These are phyloP conservation scores for Henckelia pumila DNA, from an alignment of 257 asterid species.

Conservation along the genomic window DNA sequence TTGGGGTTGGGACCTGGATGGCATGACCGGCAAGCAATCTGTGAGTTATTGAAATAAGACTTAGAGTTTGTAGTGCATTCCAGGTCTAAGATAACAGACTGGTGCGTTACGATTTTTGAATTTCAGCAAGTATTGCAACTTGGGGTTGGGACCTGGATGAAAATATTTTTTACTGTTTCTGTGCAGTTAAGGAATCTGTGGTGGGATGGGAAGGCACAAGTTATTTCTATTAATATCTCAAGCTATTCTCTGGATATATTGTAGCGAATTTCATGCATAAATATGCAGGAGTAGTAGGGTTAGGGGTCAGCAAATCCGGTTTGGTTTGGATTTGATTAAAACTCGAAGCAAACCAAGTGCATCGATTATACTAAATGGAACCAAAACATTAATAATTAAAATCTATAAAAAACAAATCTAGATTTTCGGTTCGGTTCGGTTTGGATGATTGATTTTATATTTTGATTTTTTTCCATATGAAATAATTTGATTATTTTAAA, in stretches of 20 bases:
- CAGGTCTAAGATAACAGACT: neutral
- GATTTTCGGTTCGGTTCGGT: too few relatives aligned
- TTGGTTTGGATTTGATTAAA: too few relatives aligned
- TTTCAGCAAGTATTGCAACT: conserved; percentile 18
- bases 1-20: conserved; percentile 10
- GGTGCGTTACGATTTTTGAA: neutral
- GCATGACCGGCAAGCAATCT: neutral
- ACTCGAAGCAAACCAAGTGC: neutral
- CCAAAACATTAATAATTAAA: neutral
- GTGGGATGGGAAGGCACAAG: conserved; percentile 15
- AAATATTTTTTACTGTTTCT: too few relatives aligned
- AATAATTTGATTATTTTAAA: too few relatives aligned
- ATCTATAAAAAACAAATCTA: neutral
- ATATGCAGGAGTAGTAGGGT: neutral
- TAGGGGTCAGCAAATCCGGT: neutral
- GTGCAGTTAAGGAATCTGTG: conserved; percentile 8
- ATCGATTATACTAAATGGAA: too few relatives aligned
- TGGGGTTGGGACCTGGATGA: conserved; percentile 6
- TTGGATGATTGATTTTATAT: neutral
- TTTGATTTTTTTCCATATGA: neutral
- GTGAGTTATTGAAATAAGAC: neutral
- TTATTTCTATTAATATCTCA: neutral
- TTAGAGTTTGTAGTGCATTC: neutral
- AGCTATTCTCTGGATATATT: conserved; percentile 6
- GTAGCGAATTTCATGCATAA: conserved; percentile 1